These are phyloP conservation scores for Cryptococcus sp. DNA, from an alignment of 1,284 basidiomycete genomes.

Conservation along the genomic window DNA sequence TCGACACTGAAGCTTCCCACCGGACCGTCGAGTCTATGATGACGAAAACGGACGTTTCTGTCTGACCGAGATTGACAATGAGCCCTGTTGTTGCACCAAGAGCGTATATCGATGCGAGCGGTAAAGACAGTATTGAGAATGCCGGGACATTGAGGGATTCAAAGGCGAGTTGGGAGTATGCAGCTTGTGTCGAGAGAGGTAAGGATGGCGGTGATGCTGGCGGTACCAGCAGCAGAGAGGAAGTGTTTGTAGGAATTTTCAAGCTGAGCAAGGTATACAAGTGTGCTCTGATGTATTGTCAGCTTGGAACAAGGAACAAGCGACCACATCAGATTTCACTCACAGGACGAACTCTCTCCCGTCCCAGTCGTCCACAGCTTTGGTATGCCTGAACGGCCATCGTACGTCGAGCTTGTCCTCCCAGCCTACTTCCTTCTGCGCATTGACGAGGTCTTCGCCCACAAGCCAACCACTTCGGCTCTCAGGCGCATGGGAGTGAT, in stretches of 20 bases:
- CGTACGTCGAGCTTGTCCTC: slow-evolving; percentile 70
- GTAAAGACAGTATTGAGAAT: slow-evolving; percentile 78
- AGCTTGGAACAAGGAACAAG: slow-evolving; percentile 8
- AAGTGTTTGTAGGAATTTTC: slow-evolving; percentile 74
- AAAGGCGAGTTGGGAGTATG: slow-evolving; percentile 88
- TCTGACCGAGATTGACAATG: slow-evolving; percentile 79
- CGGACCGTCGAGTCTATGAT: slow-evolving; percentile 75
- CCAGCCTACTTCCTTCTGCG: slow-evolving; percentile 60
- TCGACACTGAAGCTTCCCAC: slow-evolving; percentile 62
- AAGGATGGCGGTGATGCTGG: slow-evolving; percentile 62
- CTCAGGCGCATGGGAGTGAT: slow-evolving; percentile 1
- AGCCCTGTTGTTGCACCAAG: slow-evolving; percentile 76
- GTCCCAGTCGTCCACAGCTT: slow-evolving; percentile 73
- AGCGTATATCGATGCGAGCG: slow-evolving; percentile 81
- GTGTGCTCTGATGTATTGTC: slow-evolving; percentile 67
- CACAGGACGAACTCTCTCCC: slow-evolving; percentile 91
- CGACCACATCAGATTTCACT: slow-evolving; percentile 30
- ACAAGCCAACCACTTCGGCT: slow-evolving; percentile 76
- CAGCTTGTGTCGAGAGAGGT: slow-evolving; percentile 63
- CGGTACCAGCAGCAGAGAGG: slow-evolving; percentile 47
- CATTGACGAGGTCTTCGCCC: slow-evolving; percentile 77
- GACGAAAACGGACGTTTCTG: slow-evolving; percentile 67
- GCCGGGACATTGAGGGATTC: slow-evolving; percentile 93
- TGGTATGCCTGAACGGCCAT: slow-evolving; percentile 80
- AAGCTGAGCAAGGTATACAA: slow-evolving; percentile 75